Conservation (phyloP, 2,329 filamentous ascomycete species). For the Paramyrothecium sp. region DNA sequence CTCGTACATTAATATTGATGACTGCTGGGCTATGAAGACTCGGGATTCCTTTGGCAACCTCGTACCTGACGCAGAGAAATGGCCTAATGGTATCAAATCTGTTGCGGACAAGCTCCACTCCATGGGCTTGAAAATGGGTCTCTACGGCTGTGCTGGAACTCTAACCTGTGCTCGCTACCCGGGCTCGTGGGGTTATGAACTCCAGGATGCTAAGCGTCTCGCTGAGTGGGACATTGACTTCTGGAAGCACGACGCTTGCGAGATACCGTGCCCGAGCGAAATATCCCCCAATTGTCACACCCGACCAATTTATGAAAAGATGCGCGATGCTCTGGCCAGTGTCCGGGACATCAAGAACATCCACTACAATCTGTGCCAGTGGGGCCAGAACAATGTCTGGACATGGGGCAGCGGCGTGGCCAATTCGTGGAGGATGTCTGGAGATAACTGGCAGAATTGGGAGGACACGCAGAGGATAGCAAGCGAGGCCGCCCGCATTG, state of each 20-base stretch:
- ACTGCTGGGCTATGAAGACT: conserved; percentile 29
- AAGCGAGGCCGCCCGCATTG: conserved; percentile 3
- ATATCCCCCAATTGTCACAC: background rate
- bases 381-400: conserved; percentile 44
- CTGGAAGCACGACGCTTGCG: conserved; percentile 13
- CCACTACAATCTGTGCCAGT: conserved; percentile 47
- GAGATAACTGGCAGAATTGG: conserved; percentile 27
- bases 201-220: conserved; percentile 7
- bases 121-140: conserved; percentile 34
- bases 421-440: conserved; percentile 35
- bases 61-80: conserved; percentile 29
- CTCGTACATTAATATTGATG: conserved; percentile 28
- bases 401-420: conserved; percentile 42
- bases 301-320: conserved; percentile 20
- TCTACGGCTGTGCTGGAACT: conserved; percentile 40
- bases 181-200: conserved; percentile 10
- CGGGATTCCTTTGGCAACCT: conserved; percentile 21
- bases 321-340: conserved; percentile 43
- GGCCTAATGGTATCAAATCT: conserved; percentile 32
- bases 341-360: conserved; percentile 33
- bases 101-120: conserved; percentile 32
- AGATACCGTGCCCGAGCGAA: conserved; percentile 4
- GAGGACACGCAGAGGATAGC: conserved; percentile 8
- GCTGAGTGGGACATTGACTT: conserved; percentile 14
- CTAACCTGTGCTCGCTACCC: conserved; percentile 41